Evolutionary conservation across 768 basidiomycete genomes (phyloP).

Genomic region (Rhodotorula babjevae): DNA sequence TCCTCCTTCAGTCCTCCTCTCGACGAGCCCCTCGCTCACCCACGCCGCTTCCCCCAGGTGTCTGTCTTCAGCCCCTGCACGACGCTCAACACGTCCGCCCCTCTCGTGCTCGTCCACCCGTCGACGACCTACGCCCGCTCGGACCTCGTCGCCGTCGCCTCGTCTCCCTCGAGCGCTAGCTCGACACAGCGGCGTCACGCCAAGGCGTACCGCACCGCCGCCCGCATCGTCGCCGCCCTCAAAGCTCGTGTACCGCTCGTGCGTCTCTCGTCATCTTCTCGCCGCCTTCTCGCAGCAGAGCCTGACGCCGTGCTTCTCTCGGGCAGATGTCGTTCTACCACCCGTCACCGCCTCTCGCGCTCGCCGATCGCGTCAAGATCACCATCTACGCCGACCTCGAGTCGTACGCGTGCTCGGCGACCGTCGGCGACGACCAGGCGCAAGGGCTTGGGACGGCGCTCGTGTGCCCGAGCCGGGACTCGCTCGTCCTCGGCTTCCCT

Average conservation of each 20-base stretch:
- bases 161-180: not conserved
- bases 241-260: not conserved
- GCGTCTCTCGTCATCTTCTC: not conserved
- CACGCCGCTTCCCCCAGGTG: not conserved
- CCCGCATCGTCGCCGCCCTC: not conserved
- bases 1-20: too few species aligned
- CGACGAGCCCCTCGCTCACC: too few species aligned
- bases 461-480: not conserved
- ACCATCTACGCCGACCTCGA: conserved; percentile 3
- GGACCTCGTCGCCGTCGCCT: not conserved
- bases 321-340: not conserved
- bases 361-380: not conserved
- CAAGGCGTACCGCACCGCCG: not conserved
- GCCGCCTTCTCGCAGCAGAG: too few species aligned
- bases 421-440: not conserved
- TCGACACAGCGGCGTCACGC: not conserved
- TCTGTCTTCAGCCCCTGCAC: not conserved
- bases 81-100: too few species aligned
- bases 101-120: not conserved
- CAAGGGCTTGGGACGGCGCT: not conserved
- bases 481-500: too few species aligned
- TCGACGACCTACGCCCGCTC: not conserved
- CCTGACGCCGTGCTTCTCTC: too few species aligned
- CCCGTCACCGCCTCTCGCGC: not conserved
- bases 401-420: not conserved